Percentiles rank a stretch among this genome's conserved stretches.
These are phyloP conservation scores for Aspergillus taichungensis DNA, from an alignment of 495 filamentous ascomycete genomes.

Conservation along the genomic window DNA sequence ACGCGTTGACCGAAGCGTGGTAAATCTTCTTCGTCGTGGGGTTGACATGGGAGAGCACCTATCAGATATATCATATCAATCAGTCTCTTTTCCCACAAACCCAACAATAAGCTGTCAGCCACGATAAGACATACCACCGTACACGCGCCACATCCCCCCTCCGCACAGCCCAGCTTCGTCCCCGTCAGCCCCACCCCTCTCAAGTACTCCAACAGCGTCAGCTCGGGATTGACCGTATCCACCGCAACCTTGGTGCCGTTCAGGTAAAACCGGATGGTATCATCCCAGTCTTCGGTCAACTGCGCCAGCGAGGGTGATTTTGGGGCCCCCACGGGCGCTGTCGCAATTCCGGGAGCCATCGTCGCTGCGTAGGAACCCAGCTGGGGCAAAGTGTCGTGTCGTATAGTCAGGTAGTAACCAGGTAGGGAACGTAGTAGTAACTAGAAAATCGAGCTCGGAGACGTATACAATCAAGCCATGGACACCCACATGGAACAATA, in stretches of 20 bases:
- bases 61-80: not conserved
- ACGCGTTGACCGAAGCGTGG: slow-evolving; percentile 90
- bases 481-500: too few relatives aligned
- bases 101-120: not conserved
- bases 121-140: slow-evolving; percentile 56
- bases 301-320: slow-evolving; percentile 39
- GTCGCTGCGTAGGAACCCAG: not conserved
- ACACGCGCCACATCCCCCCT: slow-evolving; percentile 95
- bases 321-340: slow-evolving; percentile 37
- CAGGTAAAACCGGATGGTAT: slow-evolving; percentile 76
- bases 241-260: slow-evolving; percentile 88
- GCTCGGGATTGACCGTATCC: slow-evolving; percentile 76
- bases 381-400: too few relatives aligned
- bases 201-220: slow-evolving; percentile 90
- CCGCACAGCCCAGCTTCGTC: slow-evolving; percentile 71
- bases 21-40: slow-evolving; percentile 83
- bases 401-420: too few relatives aligned
- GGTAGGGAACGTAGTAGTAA: too few relatives aligned
- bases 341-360: slow-evolving; percentile 56
- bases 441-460: too few relatives aligned
- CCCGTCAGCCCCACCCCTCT: slow-evolving; percentile 80
- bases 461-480: too few relatives aligned
- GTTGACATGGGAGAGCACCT: slow-evolving; percentile 85
- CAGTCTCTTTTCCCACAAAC: slow-evolving; percentile 8
- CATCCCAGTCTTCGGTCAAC: slow-evolving; percentile 56